Percentiles rank a stretch among this genome's conserved stretches.
phyloP scores from a whole-genome alignment of 805 yeast species.

The Wickerhamiella azymoides region DNA sequence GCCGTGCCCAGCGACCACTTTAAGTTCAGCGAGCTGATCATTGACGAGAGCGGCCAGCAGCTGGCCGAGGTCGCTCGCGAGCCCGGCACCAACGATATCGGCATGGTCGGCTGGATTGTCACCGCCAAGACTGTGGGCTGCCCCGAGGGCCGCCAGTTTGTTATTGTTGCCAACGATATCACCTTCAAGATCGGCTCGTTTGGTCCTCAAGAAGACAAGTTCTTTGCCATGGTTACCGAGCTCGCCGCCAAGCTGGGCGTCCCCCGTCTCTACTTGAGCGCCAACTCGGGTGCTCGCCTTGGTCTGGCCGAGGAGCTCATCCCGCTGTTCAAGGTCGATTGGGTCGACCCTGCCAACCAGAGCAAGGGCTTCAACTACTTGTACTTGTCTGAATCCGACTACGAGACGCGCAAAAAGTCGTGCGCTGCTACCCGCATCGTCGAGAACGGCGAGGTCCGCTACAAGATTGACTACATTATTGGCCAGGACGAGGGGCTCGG shows the following conservation, averaged over 20 bases:
- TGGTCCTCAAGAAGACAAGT: slow-evolving; percentile 90
- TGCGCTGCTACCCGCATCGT: slow-evolving; percentile 68
- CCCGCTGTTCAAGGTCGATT: slow-evolving; percentile 78
- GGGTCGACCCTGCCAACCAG: slow-evolving; percentile 69
- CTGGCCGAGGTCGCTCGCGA: slow-evolving; percentile 86
- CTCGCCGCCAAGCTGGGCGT: slow-evolving; percentile 80
- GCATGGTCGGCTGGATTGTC: slow-evolving; percentile 95
- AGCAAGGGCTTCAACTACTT: slow-evolving; percentile 82
- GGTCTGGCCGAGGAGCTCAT: slow-evolving; percentile 95
- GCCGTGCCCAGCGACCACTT: slow-evolving; percentile 58
- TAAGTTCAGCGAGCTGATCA: slow-evolving; percentile 65
- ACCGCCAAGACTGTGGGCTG: slow-evolving; percentile 91
- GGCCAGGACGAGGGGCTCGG: slow-evolving; percentile 96
- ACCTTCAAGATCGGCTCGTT: slow-evolving; percentile 97
- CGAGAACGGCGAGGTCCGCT: slow-evolving; percentile 73
- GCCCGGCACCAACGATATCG: slow-evolving; percentile 88
- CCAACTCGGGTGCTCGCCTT: slow-evolving; percentile 98
- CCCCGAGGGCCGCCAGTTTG: slow-evolving; percentile 89
- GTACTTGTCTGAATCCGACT: slow-evolving; percentile 58
- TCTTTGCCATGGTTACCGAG: slow-evolving; percentile 85
- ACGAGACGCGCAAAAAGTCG: slow-evolving; percentile 39
- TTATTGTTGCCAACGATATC: slow-evolving; percentile 91
- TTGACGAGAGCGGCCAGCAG: slow-evolving; percentile 61
- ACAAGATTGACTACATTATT: slow-evolving; percentile 67
- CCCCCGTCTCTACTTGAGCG: slow-evolving; percentile 91